Percentiles rank a stretch among this genome's conserved stretches.
Conservation (phyloP, 768 basidiomycete species). For the Chlorophyllum brunneum region DNA sequence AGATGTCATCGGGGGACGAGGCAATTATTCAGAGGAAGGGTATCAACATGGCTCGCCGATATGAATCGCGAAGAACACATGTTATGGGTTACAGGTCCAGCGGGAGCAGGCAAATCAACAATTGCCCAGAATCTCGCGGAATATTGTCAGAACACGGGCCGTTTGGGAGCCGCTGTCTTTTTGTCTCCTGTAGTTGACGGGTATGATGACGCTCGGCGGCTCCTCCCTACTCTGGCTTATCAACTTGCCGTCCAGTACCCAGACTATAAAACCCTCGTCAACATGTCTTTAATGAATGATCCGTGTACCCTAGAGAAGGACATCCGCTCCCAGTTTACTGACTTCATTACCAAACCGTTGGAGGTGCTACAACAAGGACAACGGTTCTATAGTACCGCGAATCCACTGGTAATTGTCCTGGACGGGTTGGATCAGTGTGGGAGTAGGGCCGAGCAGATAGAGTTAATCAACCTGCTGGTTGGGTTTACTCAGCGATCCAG, state of each 20-base stretch:
- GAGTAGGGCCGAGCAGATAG: neutral
- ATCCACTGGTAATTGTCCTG: neutral
- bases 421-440: neutral
- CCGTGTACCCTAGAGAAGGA: neutral
- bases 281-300: neutral
- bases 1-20: neutral
- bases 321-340: neutral
- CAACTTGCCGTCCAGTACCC: neutral
- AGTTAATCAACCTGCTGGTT: neutral
- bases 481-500: neutral
- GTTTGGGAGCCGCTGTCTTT: neutral
- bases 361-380: neutral
- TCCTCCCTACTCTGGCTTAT: neutral
- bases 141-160: neutral
- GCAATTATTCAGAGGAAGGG: neutral
- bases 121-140: slow-evolving; percentile 1
- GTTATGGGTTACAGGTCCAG: slow-evolving; percentile 2
- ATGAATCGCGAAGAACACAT: neutral
- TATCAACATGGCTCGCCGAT: neutral
- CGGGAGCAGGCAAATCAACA: neutral
- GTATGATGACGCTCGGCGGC: neutral
- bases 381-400: neutral
- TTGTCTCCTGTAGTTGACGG: neutral
- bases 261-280: neutral
- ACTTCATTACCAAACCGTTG: neutral